These are phyloP conservation scores for Quercus engelmannii DNA, from an alignment of 306 rosid species.

Conservation along the genomic window DNA sequence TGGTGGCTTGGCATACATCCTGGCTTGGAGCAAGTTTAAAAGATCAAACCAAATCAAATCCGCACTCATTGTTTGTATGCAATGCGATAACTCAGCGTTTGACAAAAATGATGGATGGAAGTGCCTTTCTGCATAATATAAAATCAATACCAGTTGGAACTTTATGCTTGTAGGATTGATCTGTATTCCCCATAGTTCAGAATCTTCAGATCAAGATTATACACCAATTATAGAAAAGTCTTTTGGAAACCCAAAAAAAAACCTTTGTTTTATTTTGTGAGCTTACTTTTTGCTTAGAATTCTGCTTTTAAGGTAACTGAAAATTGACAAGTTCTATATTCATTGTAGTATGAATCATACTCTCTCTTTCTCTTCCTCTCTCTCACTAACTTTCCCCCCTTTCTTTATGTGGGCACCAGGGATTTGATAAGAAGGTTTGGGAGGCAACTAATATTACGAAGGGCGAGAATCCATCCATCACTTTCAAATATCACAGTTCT, in stretches of 20 bases:
- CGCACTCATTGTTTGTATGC: background rate
- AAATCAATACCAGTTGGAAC: background rate
- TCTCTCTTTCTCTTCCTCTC: background rate
- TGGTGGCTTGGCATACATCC: background rate
- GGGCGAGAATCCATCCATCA: conserved; percentile 63
- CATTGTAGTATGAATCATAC: background rate
- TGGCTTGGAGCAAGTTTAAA: background rate
- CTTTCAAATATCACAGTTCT: conserved; percentile 67
- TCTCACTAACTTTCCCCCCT: background rate
- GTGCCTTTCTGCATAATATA: background rate
- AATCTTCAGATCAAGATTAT: too few species aligned
- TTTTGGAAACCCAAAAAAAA: background rate
- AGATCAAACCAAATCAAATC: background rate
- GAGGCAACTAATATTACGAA: conserved; percentile 58
- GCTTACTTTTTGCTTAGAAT: background rate
- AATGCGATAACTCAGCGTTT: background rate
- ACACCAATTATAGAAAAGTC: background rate
- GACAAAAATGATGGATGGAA: background rate
- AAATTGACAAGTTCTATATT: background rate
- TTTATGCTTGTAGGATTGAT: background rate
- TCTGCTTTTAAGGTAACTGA: background rate
- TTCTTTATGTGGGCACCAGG: conserved; percentile 71
- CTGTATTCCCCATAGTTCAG: background rate
- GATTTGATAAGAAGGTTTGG: conserved; percentile 87
- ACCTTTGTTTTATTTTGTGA: background rate